These are phyloP conservation scores for Phytopythium vexans DNA, from an alignment of 352 stramenopile genomes.

Conservation along the genomic window DNA sequence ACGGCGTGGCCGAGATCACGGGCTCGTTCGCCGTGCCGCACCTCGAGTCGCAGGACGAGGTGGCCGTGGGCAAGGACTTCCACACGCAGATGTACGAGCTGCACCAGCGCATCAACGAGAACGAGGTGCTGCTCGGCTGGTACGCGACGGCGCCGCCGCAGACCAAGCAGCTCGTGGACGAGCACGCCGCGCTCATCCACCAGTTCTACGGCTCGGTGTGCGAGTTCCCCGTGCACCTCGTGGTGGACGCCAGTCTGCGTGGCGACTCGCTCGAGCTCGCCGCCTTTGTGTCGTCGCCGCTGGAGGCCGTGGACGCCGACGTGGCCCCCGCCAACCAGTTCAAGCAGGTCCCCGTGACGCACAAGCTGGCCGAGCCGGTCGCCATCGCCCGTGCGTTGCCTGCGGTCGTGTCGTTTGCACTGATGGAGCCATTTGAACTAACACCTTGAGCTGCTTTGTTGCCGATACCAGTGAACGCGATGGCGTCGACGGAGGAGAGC, in stretches of 20 bases:
- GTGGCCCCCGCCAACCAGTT: constrained; percentile 90
- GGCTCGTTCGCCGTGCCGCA: constrained; percentile 97
- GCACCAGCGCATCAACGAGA: constrained; percentile 92
- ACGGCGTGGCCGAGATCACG: constrained; percentile 89
- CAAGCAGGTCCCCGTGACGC: constrained; percentile 90
- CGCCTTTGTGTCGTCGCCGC: constrained; percentile 88
- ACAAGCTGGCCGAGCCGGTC: constrained; percentile 92
- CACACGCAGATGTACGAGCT: constrained; percentile 97
- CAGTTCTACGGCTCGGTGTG: constrained; percentile 97
- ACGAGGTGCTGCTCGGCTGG: constrained; percentile 96
- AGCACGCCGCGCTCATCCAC: constrained; percentile 97
- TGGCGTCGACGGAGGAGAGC: constrained; percentile 54
- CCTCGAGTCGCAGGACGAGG: constrained; percentile 94
- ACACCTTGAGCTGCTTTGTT: constrained; percentile 2
- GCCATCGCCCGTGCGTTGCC: constrained; percentile 88
- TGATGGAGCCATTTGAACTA: background rate
- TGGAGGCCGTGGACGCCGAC: constrained; percentile 84
- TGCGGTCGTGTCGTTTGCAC: too few species aligned
- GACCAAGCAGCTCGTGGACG: constrained; percentile 76
- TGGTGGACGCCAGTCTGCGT: constrained; percentile 91
- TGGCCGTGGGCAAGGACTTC: constrained; percentile 97
- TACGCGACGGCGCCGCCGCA: constrained; percentile 74
- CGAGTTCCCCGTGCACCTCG: constrained; percentile 91
- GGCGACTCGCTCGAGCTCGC: constrained; percentile 84
- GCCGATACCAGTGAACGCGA: constrained; percentile 52